These are phyloP conservation scores for Lantana camara DNA, from an alignment of 257 asterid species.

Conservation along the genomic window DNA sequence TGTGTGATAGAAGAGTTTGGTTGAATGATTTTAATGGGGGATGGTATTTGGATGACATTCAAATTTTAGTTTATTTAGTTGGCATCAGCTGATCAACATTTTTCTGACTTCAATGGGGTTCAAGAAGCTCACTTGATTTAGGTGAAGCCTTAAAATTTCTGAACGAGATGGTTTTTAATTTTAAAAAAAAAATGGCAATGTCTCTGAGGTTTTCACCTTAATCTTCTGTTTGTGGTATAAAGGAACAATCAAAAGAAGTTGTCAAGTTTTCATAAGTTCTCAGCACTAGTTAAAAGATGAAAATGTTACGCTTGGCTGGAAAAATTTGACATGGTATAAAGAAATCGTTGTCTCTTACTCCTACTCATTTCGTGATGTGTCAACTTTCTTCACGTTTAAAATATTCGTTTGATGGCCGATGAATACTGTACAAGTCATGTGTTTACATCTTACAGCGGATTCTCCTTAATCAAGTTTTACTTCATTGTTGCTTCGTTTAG, in stretches of 20 bases:
- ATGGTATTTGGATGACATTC: background rate
- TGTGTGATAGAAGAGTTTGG: background rate
- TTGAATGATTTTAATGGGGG: background rate
- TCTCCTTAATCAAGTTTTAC: background rate
- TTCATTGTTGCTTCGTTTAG: background rate
- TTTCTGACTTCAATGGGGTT: background rate
- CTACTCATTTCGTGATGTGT: too few relatives aligned
- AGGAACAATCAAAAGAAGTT: background rate
- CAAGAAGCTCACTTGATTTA: background rate
- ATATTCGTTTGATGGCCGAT: constrained; percentile 11
- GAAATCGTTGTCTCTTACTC: too few relatives aligned
- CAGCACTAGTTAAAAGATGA: too few relatives aligned
- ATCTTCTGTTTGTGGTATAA: background rate
- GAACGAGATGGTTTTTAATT: too few relatives aligned
- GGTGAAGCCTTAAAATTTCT: too few relatives aligned
- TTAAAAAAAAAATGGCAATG: too few relatives aligned
- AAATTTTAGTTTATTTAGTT: background rate
- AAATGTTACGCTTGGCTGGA: too few relatives aligned
- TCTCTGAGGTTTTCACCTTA: background rate
- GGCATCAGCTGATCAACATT: background rate
- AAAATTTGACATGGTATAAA: too few relatives aligned
- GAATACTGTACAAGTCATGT: background rate
- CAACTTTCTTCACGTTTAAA: too few relatives aligned
- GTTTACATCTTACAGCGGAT: background rate
- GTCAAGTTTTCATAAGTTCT: background rate